These are phyloP conservation scores for Exophiala bonariae DNA, from an alignment of 2,329 filamentous ascomycete genomes.

Conservation along the genomic window DNA sequence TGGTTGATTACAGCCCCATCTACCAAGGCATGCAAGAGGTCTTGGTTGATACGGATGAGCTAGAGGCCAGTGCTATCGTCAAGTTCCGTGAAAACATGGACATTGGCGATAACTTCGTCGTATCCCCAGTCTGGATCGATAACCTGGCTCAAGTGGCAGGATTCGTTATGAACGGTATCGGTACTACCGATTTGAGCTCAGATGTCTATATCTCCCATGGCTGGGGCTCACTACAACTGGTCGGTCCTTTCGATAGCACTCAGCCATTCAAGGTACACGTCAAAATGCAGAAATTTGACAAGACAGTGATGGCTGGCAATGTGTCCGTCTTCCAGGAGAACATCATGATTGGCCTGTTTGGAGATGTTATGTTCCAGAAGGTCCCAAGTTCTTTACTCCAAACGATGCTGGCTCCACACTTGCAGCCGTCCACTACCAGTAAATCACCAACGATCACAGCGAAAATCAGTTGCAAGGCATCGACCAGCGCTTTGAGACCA, in stretches of 20 bases:
- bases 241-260: constrained; percentile 24
- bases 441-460: too few species aligned
- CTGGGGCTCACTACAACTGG: constrained; percentile 34
- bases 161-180: constrained; percentile 39
- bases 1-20: constrained; percentile 34
- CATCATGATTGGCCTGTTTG: constrained; percentile 53
- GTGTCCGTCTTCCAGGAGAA: constrained; percentile 59
- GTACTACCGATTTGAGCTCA: constrained; percentile 19
- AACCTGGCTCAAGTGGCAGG: constrained; percentile 37
- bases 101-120: constrained; percentile 24
- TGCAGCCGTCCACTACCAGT: too few species aligned
- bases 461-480: neutral
- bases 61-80: constrained; percentile 33
- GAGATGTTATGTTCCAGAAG: constrained; percentile 39
- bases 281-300: constrained; percentile 31
- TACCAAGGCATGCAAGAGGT: constrained; percentile 37
- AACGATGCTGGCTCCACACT: neutral
- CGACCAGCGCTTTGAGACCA: constrained; percentile 47
- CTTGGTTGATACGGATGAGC: constrained; percentile 31
- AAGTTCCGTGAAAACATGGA: constrained; percentile 24
- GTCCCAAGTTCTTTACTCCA: constrained; percentile 2
- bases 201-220: constrained; percentile 39
- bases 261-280: constrained; percentile 33
- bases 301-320: constrained; percentile 47
- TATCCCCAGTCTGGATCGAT: constrained; percentile 36